These are phyloP conservation scores for Chlorella sp. DNA, from an alignment of 139 green algal genomes.

Conservation along the genomic window DNA sequence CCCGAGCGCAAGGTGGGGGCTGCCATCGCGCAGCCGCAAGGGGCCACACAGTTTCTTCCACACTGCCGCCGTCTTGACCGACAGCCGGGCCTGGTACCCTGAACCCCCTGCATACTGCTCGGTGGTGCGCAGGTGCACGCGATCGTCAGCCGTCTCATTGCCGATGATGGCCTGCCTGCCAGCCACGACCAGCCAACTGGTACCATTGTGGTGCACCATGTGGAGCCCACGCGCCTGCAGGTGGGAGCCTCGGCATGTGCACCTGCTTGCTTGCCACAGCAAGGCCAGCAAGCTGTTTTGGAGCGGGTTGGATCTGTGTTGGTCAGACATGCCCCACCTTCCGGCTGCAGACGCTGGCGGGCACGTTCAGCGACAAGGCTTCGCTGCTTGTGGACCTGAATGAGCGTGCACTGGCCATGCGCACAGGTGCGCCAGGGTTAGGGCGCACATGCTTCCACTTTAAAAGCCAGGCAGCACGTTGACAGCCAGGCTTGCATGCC, in stretches of 20 bases:
- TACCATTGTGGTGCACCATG: constrained; percentile 93
- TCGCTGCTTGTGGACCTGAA: constrained; percentile 94
- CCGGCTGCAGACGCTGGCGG: constrained; percentile 69
- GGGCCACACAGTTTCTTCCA: too few species aligned
- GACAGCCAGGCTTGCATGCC: too few species aligned
- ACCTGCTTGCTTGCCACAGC: too few species aligned
- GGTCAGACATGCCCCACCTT: too few species aligned
- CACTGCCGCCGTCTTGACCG: not conserved
- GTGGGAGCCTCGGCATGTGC: not conserved
- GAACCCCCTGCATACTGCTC: not conserved
- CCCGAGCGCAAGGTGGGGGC: constrained; percentile 69
- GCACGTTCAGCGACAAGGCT: constrained; percentile 85
- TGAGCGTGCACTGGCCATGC: constrained; percentile 89
- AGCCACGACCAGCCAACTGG: constrained; percentile 94
- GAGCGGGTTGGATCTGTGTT: too few species aligned
- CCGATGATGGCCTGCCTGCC: constrained; percentile 88
- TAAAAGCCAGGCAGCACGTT: too few species aligned
- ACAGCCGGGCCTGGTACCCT: not conserved
- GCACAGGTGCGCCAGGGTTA: constrained; percentile 82
- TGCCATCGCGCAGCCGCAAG: too few species aligned
- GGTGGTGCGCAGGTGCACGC: constrained; percentile 68
- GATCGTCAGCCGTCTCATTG: constrained; percentile 93
- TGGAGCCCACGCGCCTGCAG: constrained; percentile 87
- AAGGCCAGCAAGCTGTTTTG: too few species aligned
- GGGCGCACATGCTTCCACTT: too few species aligned